Percentiles rank a stretch among this genome's conserved stretches.
phyloP scores from a whole-genome alignment of 257 asterid species.

The Forsythia suspensa region DNA sequence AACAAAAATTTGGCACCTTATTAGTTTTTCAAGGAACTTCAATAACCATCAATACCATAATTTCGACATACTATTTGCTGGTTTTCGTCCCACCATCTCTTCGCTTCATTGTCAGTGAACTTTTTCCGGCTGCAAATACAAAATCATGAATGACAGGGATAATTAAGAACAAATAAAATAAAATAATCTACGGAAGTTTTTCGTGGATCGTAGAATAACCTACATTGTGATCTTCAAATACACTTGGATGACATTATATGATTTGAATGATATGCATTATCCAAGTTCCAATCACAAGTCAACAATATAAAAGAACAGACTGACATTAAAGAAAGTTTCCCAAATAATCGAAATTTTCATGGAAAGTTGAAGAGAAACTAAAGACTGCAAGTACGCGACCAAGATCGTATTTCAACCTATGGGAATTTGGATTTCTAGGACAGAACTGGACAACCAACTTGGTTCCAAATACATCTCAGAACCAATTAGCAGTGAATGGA shows the following conservation, averaged over 20 bases:
- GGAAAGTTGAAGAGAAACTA: not conserved
- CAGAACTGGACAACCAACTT: not conserved
- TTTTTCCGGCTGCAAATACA: slow-evolving; percentile 42
- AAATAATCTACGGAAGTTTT: not conserved
- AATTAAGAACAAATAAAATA: not conserved
- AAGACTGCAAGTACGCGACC: too few species aligned
- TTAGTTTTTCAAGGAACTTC: slow-evolving; percentile 8
- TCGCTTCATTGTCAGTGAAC: slow-evolving; percentile 41
- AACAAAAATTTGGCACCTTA: not conserved
- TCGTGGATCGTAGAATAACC: not conserved
- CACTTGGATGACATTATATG: too few species aligned
- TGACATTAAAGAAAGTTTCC: not conserved
- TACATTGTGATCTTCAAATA: too few species aligned
- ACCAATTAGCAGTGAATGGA: too few species aligned
- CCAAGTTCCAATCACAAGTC: too few species aligned
- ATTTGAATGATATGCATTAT: too few species aligned
- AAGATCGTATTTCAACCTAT: too few species aligned
- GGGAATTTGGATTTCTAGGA: too few species aligned
- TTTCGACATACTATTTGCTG: slow-evolving; percentile 35
- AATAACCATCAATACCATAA: slow-evolving; percentile 35
- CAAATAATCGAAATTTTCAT: not conserved
- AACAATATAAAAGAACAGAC: too few species aligned
- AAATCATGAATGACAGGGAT: not conserved
- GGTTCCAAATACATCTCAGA: not conserved
- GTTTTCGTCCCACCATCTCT: slow-evolving; percentile 59